Evolutionary conservation across 148 eudicot genomes (phyloP), one percentile per base, ranked within the genome.

Genomic region (Arbutus unedo): DNA sequence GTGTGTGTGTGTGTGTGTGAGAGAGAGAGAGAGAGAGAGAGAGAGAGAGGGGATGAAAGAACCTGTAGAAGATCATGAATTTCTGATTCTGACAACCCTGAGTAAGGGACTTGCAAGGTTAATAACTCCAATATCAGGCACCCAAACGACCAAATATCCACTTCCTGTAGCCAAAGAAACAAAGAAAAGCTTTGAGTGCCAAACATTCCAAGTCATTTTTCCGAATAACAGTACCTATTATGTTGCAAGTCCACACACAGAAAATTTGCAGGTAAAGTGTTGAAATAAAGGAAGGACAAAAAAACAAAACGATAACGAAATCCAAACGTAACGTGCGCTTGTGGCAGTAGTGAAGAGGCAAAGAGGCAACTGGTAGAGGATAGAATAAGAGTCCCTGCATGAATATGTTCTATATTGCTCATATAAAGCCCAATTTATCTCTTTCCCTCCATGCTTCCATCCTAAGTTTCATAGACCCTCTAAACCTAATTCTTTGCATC

Each of bases 131-230:
- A 84, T 21, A 94, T 89, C 83, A 96, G 77, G 88, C 99, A 96
- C 38, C 99, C 99, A 85, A 90, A 96, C 45, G 99, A 96, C 99
- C 99, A 96, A 64, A 96, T 88, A 90, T 96, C 99, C 87, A 92
- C 95, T 87, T 94, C 98, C 99, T 96, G 87, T 77, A 85, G 59
- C 74, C 79, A 85, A 83, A 83, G 31, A 68, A 77, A 45, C 43
- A 18, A 31, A 43, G 62, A n/a, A n/a, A 21, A 48, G 50, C 51
- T 21, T 21, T 59, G 25, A 3, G 59, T 55, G 41, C 7, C 41
- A 18, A 70, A 47, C 25, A 82, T 38, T 64, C n/a, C 2, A 11
- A 41, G n/a, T 19, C 49, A 73, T 3, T 4, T 23, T 19, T 73
- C 19, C 4, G 9, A 38, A 38, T 60, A 19, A 77, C 57, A 76